phyloP scores from a whole-genome alignment of 768 basidiomycete species.

The Agaricus sinodeliciosus region DNA sequence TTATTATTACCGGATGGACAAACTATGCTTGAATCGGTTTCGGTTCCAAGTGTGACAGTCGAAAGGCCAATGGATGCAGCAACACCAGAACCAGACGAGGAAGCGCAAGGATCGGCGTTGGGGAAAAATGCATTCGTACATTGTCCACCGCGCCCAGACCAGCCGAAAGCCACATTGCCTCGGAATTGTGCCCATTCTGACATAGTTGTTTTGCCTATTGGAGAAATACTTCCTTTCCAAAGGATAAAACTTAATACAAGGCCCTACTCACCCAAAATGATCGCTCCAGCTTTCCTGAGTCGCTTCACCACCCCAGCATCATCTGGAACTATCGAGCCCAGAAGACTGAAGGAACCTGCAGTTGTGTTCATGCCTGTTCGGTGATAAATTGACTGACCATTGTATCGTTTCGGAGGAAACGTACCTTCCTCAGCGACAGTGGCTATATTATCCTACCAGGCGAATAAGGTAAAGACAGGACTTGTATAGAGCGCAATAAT shows the following conservation, averaged over 20 bases:
- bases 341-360: conserved; percentile 35
- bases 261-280: conserved; percentile 31
- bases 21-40: conserved; percentile 49
- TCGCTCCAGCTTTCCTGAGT: conserved; percentile 35
- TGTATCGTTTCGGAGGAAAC: neutral
- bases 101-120: conserved; percentile 48
- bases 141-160: conserved; percentile 56
- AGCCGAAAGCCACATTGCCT: conserved; percentile 41
- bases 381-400: neutral
- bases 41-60: conserved; percentile 40
- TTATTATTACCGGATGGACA: conserved; percentile 49
- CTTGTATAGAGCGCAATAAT: too few species aligned
- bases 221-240: too few species aligned
- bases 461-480: neutral
- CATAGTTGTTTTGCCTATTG: conserved; percentile 47
- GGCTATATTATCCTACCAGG: conserved; percentile 39
- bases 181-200: conserved; percentile 49
- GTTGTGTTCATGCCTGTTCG: conserved; percentile 39
- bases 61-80: conserved; percentile 44
- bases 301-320: conserved; percentile 41
- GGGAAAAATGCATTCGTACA: conserved; percentile 43
- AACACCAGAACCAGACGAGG: conserved; percentile 54
- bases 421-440: conserved; percentile 38
- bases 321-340: conserved; percentile 35
- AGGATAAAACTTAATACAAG: too few species aligned